Evolutionary conservation across 805 yeast species (phyloP).

Genomic region (Komagataella pseudopastoris): DNA sequence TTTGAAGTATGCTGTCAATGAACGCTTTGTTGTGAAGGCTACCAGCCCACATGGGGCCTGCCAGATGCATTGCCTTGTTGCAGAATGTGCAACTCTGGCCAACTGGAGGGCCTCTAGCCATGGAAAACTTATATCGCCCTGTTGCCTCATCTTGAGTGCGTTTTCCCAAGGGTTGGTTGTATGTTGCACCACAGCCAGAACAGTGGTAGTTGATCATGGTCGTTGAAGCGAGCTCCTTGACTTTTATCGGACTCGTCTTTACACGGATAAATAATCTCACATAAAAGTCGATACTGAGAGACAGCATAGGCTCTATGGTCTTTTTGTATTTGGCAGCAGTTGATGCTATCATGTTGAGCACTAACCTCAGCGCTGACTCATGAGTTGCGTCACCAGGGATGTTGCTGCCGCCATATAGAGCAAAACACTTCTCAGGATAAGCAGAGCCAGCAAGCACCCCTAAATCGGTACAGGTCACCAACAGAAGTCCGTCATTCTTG

Average conservation of each 20-base stretch:
- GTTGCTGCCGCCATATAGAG: slow-evolving; percentile 87
- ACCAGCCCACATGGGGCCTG: slow-evolving; percentile 97
- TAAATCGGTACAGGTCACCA: slow-evolving; percentile 93
- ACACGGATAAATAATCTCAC: slow-evolving; percentile 78
- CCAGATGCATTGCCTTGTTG: slow-evolving; percentile 54
- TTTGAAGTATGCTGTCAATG: slow-evolving; percentile 46
- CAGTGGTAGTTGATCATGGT: slow-evolving; percentile 76
- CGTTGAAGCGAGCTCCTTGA: slow-evolving; percentile 64
- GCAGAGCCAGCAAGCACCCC: slow-evolving; percentile 94
- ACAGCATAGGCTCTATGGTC: slow-evolving; percentile 73
- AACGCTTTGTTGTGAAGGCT: slow-evolving; percentile 59
- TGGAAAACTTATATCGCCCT: slow-evolving; percentile 29
- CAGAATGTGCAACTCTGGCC: slow-evolving; percentile 59
- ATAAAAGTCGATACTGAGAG: slow-evolving; percentile 84
- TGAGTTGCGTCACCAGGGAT: slow-evolving; percentile 80
- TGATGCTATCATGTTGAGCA: slow-evolving; percentile 58
- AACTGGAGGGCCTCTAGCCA: slow-evolving; percentile 52
- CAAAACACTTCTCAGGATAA: slow-evolving; percentile 93
- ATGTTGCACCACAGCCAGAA: slow-evolving; percentile 70
- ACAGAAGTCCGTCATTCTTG: slow-evolving; percentile 71
- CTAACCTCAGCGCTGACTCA: slow-evolving; percentile 84
- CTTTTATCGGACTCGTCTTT: slow-evolving; percentile 63
- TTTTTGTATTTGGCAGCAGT: slow-evolving; percentile 88
- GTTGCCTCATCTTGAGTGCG: slow-evolving; percentile 19
- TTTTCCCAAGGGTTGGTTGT: slow-evolving; percentile 67